Conservation (phyloP, 2,329 filamentous ascomycete genomes). For the Onygenales sp. region DNA sequence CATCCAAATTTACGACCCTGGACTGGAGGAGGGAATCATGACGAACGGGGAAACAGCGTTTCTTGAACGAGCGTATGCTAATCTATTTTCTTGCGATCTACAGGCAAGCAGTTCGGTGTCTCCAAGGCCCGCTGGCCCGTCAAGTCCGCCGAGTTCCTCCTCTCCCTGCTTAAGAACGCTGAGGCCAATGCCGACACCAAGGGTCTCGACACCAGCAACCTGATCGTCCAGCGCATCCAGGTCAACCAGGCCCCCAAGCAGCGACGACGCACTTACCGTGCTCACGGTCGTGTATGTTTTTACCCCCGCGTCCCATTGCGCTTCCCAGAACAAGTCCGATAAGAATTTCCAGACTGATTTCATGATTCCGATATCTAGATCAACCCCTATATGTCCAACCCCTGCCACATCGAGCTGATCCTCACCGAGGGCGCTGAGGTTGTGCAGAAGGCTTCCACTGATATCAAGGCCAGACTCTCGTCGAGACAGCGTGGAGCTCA, state of each 20-base stretch:
- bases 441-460: constrained; percentile 76
- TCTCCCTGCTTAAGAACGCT: constrained; percentile 94
- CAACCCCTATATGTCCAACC: constrained; percentile 99
- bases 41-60: background rate
- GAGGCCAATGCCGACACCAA: constrained; percentile 96
- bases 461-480: constrained; percentile 63
- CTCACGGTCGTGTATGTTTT: constrained; percentile 92
- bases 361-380: constrained; percentile 53
- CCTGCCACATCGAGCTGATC: constrained; percentile 99
- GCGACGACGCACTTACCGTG: constrained; percentile 98
- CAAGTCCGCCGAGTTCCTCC: constrained; percentile 97
- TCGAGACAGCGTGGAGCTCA: constrained; percentile 81
- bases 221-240: constrained; percentile 99
- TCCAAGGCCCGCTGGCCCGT: constrained; percentile 96
- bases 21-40: background rate
- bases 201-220: constrained; percentile 92
- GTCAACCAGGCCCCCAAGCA: constrained; percentile 99
- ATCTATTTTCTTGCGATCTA: constrained; percentile 13
- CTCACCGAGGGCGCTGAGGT: constrained; percentile 95
- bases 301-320: background rate
- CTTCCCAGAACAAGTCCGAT: background rate
- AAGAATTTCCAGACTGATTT: background rate
- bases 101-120: constrained; percentile 98
- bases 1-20: too few relatives aligned
- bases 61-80: constrained; percentile 8